A percentile compares a stretch with the other conserved stretches of the same genome.
phyloP scores from a whole-genome alignment of 2,329 filamentous ascomycete species.

The Blastomyces emzantsi region DNA sequence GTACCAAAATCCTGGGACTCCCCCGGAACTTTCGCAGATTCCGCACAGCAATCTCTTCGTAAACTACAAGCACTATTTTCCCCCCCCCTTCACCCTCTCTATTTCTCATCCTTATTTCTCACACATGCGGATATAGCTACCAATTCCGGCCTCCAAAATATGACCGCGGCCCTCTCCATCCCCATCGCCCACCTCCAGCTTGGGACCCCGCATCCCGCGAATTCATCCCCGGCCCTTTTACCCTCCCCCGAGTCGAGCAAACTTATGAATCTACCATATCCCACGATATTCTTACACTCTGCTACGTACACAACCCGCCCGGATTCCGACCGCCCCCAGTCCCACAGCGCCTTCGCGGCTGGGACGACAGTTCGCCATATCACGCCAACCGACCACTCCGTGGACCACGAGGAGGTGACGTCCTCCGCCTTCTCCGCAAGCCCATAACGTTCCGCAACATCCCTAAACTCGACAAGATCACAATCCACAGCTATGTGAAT shows the following conservation, averaged over 20 bases:
- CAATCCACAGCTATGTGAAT: constrained; percentile 67
- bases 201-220: constrained; percentile 82
- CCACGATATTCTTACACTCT: constrained; percentile 77
- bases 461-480: constrained; percentile 70
- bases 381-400: constrained; percentile 83
- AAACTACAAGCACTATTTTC: constrained; percentile 1
- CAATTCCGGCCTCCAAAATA: constrained; percentile 92
- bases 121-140: constrained; percentile 54
- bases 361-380: constrained; percentile 89
- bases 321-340: constrained; percentile 54
- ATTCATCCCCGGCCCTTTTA: constrained; percentile 87
- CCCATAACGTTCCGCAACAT: constrained; percentile 72
- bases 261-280: constrained; percentile 83
- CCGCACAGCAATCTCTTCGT: background rate
- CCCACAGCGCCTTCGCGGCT: constrained; percentile 63
- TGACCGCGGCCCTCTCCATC: constrained; percentile 86
- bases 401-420: constrained; percentile 69
- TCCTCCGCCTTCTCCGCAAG: constrained; percentile 42
- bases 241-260: constrained; percentile 74
- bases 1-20: background rate
- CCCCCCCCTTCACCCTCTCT: background rate
- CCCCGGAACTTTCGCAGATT: background rate
- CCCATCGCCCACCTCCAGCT: constrained; percentile 76
- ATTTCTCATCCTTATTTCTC: background rate
- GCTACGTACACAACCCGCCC: constrained; percentile 77